Evolutionary conservation across 164 flowering plant genomes (phyloP).

Genomic region (Macadamia integrifolia): DNA sequence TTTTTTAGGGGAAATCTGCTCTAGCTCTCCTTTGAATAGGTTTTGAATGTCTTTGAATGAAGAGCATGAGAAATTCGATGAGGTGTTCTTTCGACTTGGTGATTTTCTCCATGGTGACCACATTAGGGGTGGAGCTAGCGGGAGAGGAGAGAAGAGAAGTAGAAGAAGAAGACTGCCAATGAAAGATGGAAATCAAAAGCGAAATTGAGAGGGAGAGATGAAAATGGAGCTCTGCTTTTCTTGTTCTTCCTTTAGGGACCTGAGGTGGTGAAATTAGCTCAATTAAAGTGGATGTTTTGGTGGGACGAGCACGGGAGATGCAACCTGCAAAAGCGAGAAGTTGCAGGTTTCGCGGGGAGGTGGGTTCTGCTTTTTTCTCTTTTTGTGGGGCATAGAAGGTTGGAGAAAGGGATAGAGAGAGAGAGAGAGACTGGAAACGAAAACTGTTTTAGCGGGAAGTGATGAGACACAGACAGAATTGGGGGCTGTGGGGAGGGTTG

Average conservation of each 20-base stretch:
- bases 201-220: not conserved
- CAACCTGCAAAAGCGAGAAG: slow-evolving; percentile 11
- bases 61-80: slow-evolving; percentile 33
- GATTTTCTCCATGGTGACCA: slow-evolving; percentile 49
- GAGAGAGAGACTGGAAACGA: not conserved
- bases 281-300: slow-evolving; percentile 8
- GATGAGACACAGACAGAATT: not conserved
- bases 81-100: slow-evolving; percentile 15
- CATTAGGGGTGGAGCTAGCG: slow-evolving; percentile 27
- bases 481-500: not conserved
- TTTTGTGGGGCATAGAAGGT: too few species aligned
- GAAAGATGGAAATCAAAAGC: not conserved
- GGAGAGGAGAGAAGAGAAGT: not conserved
- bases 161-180: not conserved
- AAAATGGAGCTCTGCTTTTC: not conserved
- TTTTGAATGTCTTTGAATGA: slow-evolving; percentile 61
- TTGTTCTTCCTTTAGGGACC: not conserved
- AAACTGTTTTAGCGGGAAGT: not conserved
- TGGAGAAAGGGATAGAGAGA: slow-evolving; percentile 5
- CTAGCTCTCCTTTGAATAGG: slow-evolving; percentile 30
- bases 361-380: not conserved
- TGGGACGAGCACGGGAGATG: not conserved
- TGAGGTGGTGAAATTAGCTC: not conserved
- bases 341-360: not conserved
- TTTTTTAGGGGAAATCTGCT: slow-evolving; percentile 9